Conservation (phyloP, 2,329 filamentous ascomycete species). For the Cercospora janseana region DNA sequence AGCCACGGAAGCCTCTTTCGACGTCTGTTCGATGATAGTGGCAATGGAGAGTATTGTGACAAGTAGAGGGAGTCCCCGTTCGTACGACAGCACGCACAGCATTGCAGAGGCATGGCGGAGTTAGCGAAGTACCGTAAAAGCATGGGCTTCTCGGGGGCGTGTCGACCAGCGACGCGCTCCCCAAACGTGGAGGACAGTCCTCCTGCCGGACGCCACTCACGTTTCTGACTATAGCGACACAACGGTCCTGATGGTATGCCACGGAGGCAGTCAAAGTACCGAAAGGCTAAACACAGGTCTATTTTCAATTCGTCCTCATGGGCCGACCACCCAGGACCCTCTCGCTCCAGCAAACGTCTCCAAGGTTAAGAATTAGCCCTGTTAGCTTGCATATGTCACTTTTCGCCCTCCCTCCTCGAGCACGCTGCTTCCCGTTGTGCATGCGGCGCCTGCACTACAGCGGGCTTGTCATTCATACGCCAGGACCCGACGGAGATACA, state of each 20-base stretch:
- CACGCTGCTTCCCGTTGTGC: conserved; percentile 7
- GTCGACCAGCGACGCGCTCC: not conserved
- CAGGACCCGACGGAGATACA: conserved; percentile 11
- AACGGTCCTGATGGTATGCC: not conserved
- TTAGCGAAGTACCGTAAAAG: conserved; percentile 17
- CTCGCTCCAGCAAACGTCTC: not conserved
- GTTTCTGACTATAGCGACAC: not conserved
- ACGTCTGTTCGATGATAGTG: conserved; percentile 14
- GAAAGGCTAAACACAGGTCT: conserved; percentile 9
- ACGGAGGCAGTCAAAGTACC: conserved; percentile 3
- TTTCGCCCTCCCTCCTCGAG: conserved; percentile 11
- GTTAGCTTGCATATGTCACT: conserved; percentile 4
- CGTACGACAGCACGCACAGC: conserved; percentile 26
- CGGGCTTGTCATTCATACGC: conserved; percentile 12
- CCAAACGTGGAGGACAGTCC: not conserved
- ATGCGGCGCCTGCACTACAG: conserved; percentile 5
- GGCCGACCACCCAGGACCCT: not conserved
- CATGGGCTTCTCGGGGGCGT: conserved; percentile 18
- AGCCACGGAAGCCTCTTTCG: conserved; percentile 23
- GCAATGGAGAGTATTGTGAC: conserved; percentile 9
- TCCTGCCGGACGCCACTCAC: not conserved
- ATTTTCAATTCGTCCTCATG: not conserved
- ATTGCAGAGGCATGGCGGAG: conserved; percentile 27
- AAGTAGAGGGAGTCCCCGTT: conserved; percentile 9
- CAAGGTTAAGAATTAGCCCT: not conserved